A percentile compares a stretch with the other conserved stretches of the same genome.
These are phyloP conservation scores for Kalaharituber pfeilii DNA, from an alignment of 2,329 filamentous ascomycete genomes.

Conservation along the genomic window DNA sequence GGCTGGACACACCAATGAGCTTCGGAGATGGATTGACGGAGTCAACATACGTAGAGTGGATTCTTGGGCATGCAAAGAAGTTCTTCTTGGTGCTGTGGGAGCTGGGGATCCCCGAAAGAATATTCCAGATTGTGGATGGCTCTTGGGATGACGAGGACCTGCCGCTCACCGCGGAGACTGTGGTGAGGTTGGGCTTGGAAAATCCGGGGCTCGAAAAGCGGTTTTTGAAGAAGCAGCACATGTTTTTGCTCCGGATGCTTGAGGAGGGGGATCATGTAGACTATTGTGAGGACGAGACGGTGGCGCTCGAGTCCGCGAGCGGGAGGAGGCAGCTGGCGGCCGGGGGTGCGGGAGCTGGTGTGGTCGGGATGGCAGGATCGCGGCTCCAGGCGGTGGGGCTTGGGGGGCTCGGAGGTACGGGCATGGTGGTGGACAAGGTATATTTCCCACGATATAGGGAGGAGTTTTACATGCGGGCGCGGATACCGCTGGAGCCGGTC, in stretches of 20 bases:
- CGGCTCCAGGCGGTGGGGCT: slow-evolving; percentile 27
- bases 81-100: slow-evolving; percentile 56
- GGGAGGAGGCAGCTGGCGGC: slow-evolving; percentile 28
- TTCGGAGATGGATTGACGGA: slow-evolving; percentile 54
- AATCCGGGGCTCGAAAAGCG: slow-evolving; percentile 48
- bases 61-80: slow-evolving; percentile 48
- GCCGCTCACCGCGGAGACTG: slow-evolving; percentile 47
- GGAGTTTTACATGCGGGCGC: slow-evolving; percentile 39
- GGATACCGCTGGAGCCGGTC: slow-evolving; percentile 37
- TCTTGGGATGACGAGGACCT: slow-evolving; percentile 63
- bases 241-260: slow-evolving; percentile 49
- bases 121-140: slow-evolving; percentile 57
- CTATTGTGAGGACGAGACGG: slow-evolving; percentile 49
- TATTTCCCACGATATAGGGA: slow-evolving; percentile 45
- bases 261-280: slow-evolving; percentile 42
- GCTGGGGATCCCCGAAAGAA: slow-evolving; percentile 51
- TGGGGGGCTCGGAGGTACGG: slow-evolving; percentile 25
- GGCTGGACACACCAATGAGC: slow-evolving; percentile 43
- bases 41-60: slow-evolving; percentile 64
- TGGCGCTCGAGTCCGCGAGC: slow-evolving; percentile 51
- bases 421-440: slow-evolving; percentile 41
- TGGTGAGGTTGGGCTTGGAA: slow-evolving; percentile 45
- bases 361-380: slow-evolving; percentile 9
- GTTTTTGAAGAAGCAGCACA: slow-evolving; percentile 54
- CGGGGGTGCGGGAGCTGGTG: too few species aligned